Conservation (phyloP, 176 grass and related monocot genomes). For the Alloteropsis semialata region DNA sequence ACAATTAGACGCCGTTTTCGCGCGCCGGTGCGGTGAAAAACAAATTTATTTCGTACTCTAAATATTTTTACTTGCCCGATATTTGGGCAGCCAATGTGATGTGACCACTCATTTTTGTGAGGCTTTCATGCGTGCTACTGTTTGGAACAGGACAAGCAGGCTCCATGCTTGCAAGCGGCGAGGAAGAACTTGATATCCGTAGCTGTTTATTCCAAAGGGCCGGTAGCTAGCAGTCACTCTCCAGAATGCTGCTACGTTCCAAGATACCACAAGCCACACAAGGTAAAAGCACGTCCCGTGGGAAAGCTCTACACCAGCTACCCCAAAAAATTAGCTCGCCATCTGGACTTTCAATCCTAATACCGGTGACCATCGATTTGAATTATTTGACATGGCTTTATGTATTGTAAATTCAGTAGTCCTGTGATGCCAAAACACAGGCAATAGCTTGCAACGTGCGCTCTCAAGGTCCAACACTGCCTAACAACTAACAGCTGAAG, state of each 20-base stretch:
- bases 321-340: background rate
- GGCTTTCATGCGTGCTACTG: background rate
- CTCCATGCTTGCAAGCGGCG: background rate
- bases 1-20: too few species aligned
- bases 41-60: too few species aligned
- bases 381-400: constrained; percentile 21
- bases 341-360: background rate
- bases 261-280: too few species aligned
- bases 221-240: background rate
- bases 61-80: too few species aligned
- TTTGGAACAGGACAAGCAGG: background rate
- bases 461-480: constrained; percentile 6
- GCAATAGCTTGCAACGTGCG: constrained; percentile 9
- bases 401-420: background rate
- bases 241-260: background rate
- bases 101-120: background rate
- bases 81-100: background rate
- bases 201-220: background rate
- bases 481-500: background rate
- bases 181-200: background rate
- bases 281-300: too few species aligned
- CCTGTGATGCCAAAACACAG: constrained; percentile 1
- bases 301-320: background rate
- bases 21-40: too few species aligned
- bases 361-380: background rate